Conservation (phyloP, 1,284 basidiomycete genomes). For the Sporisorium sorghi region DNA sequence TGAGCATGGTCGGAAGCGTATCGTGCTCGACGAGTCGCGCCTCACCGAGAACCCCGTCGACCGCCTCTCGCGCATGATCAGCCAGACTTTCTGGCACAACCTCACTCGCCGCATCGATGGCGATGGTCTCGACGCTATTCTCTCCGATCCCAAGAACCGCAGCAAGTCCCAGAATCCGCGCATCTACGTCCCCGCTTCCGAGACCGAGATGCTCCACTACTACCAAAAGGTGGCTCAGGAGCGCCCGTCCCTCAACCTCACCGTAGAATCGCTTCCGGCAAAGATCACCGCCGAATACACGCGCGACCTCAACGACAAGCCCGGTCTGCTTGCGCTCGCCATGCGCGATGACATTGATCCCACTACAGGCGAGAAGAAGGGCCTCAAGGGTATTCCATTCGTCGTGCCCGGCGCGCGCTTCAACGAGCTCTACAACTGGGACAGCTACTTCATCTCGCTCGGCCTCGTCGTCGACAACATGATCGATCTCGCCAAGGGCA, state of each 20-base stretch:
- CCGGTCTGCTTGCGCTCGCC: slow-evolving; percentile 91
- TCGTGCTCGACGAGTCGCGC: slow-evolving; percentile 96
- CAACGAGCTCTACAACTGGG: slow-evolving; percentile 81
- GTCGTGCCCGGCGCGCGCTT: slow-evolving; percentile 97
- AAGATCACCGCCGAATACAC: slow-evolving; percentile 89
- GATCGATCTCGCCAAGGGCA: slow-evolving; percentile 91
- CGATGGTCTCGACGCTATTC: slow-evolving; percentile 94
- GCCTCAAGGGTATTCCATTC: slow-evolving; percentile 89
- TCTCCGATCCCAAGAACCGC: slow-evolving; percentile 89
- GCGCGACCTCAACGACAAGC: slow-evolving; percentile 90
- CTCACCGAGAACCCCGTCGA: slow-evolving; percentile 97
- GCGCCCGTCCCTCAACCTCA: slow-evolving; percentile 81
- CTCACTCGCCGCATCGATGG: slow-evolving; percentile 96
- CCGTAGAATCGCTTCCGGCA: slow-evolving; percentile 89
- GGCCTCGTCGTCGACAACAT: slow-evolving; percentile 94
- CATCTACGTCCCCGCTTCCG: slow-evolving; percentile 92
- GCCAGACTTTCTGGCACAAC: slow-evolving; percentile 97
- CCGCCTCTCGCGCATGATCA: slow-evolving; percentile 96
- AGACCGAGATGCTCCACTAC: slow-evolving; percentile 93
- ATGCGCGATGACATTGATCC: slow-evolving; percentile 85
- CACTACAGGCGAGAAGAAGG: slow-evolving; percentile 71
- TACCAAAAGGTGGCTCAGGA: slow-evolving; percentile 75
- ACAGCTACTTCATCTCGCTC: slow-evolving; percentile 87
- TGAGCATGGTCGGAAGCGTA: slow-evolving; percentile 92
- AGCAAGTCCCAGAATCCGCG: slow-evolving; percentile 73